phyloP scores from a whole-genome alignment of 2,329 filamentous ascomycete species.

The Verticillium dahliae region DNA sequence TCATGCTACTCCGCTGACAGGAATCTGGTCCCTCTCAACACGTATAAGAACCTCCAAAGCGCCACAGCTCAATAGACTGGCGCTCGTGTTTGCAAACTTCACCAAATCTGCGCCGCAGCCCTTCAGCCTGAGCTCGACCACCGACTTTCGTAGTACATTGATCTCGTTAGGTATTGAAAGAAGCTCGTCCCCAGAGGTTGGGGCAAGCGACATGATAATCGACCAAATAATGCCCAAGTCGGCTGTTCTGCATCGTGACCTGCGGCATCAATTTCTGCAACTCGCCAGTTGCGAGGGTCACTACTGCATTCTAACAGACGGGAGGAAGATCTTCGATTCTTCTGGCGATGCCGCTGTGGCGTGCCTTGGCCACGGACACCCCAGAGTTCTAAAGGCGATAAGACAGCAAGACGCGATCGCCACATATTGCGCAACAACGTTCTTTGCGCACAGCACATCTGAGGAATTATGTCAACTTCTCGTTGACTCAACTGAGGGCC shows the following conservation, averaged over 20 bases:
- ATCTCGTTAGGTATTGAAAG: background rate
- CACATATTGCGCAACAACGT: conserved; percentile 30
- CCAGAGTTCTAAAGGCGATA: conserved; percentile 54
- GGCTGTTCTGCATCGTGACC: background rate
- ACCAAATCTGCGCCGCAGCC: background rate
- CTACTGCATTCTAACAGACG: background rate
- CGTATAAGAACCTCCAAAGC: too few relatives aligned
- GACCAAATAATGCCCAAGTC: background rate
- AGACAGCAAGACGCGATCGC: conserved; percentile 50
- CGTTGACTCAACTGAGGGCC: conserved; percentile 26
- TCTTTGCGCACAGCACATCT: conserved; percentile 44
- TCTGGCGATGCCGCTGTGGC: conserved; percentile 68
- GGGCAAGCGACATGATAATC: background rate
- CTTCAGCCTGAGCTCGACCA: background rate
- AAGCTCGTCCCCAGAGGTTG: background rate
- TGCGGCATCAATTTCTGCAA: background rate
- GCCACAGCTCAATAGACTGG: too few relatives aligned
- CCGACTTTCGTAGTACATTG: background rate
- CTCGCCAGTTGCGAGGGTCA: background rate
- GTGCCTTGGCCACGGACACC: conserved; percentile 62
- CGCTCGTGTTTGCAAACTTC: too few relatives aligned
- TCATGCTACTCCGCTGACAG: too few relatives aligned
- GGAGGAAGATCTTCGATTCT: conserved; percentile 55
- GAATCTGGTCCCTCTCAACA: too few relatives aligned
- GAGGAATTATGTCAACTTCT: conserved; percentile 27